Conservation (phyloP, 768 basidiomycete genomes). For the Pisolithus marmoratus region DNA sequence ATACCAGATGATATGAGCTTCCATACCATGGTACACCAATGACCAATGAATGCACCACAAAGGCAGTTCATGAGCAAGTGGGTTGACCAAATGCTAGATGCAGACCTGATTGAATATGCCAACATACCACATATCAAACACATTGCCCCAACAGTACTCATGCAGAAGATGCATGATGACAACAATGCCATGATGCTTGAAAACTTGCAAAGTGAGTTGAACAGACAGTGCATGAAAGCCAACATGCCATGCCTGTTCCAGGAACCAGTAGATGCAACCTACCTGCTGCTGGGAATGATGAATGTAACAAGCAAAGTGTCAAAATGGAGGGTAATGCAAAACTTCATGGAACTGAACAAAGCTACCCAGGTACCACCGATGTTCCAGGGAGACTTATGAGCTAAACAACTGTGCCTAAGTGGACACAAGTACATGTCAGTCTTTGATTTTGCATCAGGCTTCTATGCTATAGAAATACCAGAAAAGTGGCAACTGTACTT, state of each 20-base stretch:
- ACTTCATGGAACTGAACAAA: background rate
- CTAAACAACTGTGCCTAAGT: too few species aligned
- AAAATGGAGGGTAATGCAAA: background rate
- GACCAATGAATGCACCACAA: background rate
- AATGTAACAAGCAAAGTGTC: background rate
- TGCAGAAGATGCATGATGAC: conserved; percentile 30
- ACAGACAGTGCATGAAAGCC: conserved; percentile 9
- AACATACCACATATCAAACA: background rate
- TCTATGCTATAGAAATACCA: too few species aligned
- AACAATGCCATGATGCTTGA: conserved; percentile 23
- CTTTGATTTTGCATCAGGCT: too few species aligned
- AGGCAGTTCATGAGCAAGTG: background rate
- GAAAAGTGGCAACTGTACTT: too few species aligned
- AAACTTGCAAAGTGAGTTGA: conserved; percentile 29
- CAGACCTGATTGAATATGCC: background rate
- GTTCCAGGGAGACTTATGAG: background rate
- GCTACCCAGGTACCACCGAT: background rate
- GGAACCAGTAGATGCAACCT: background rate
- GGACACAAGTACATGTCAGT: too few species aligned
- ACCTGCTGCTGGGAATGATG: too few species aligned
- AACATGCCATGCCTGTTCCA: background rate
- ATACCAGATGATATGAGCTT: background rate
- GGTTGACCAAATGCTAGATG: too few species aligned
- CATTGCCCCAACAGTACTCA: conserved; percentile 25
- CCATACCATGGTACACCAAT: background rate